Base-by-base conservation (phyloP, 2,329 filamentous ascomycete genomes). In the Xylariales sp. region DNA sequence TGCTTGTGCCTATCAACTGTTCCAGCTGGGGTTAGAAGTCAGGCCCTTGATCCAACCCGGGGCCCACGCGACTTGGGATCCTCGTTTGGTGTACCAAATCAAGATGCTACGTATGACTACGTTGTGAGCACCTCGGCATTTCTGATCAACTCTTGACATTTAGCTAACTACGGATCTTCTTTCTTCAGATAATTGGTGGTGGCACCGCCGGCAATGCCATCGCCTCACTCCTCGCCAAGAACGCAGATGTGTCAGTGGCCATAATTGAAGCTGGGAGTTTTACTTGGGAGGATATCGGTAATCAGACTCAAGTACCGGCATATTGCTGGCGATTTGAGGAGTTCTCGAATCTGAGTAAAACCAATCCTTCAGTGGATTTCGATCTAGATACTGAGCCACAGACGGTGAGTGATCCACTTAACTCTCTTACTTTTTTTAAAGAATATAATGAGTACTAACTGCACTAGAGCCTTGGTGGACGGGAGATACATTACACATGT, bases 221-320 rank as follows among this genome's bases (percentile, higher is more conserved):
- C 1, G 63, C 56, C 4, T 48, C 46, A 13, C 52, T 63, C 3
- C 51, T 67, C 0, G 40, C 38, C 16, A 42, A 49, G 36, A 55
- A 61, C 10, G 46, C 57, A n/a, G 51, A 46, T 28, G n/a, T 30
- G 38, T 48, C 45, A 4, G 62, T 67, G 12, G 62, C 62, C 16
- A 54, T 66, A 4, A 47, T 67, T 23, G 63, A 67, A 43, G 63
- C 61, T 2, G 63, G 63, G 4, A 42, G 40, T 2, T 60, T 60
- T 21, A 53, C 57, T 33, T 55, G 66, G 41, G 42, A 57, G 21
- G 29, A 28, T 25, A 39, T 37, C 10, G 39, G 49, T 4, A 39
- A 52, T 10, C 8, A 43, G 5, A 46, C 36, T 29, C 27, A 45
- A 31, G 33, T 47, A 6, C 51, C 51, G 2, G 36, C 29, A 15